Evolutionary conservation across 2,329 filamentous ascomycete species (phyloP), one percentile per base, ranked within the genome.

Genomic region (Aspergillus fijiensis): DNA sequence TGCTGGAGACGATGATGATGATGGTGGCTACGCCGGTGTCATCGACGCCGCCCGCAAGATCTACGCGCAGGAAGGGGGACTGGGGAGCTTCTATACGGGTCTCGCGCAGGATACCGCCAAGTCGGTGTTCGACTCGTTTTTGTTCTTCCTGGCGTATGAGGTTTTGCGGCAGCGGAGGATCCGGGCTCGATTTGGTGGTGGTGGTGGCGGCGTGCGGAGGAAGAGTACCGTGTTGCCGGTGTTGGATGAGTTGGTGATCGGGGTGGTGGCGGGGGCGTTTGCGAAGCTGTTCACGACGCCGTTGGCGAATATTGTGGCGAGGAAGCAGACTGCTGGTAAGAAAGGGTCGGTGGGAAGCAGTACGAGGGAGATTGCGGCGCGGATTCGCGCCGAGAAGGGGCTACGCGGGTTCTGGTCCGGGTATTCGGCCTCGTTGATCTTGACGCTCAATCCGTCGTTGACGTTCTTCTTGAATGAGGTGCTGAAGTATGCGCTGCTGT

Each of bases 111-210:
- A 90, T 69, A 85, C 88, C 11, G 81, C 79, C 68, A 91, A 90
- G 74, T 87, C 85, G 25, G 81, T 88, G 23, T 82, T 86, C 31
- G 91, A 95, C 77, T 90, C 89, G 59, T 94, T 95, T 72, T 81
- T 96, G 55, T 96, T 96, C 80, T 96, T 96, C 77, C 82, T 94
- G 19, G 88, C 90, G 60, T 96, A 96, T 77, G 90, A 79, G 2
- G 84, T 83, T 57, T 67, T 87, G 21, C 72, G 80, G 19, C 72
- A 78, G 55, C 67, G 70, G 23, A 76, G 84, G 48, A 77, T 85
- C 47, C 66, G 77, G 71, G 70, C 72, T 1, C 72, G 68, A 12
- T 67, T 70, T 35, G 33, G 11, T 4, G 33, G 33, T 29, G 33
- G 33, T 29, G 2, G 2, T 12, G 70, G 69, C 1, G 63, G 59